Conservation (phyloP, 2,329 filamentous ascomycete species). For the Penicillium decumbens region DNA sequence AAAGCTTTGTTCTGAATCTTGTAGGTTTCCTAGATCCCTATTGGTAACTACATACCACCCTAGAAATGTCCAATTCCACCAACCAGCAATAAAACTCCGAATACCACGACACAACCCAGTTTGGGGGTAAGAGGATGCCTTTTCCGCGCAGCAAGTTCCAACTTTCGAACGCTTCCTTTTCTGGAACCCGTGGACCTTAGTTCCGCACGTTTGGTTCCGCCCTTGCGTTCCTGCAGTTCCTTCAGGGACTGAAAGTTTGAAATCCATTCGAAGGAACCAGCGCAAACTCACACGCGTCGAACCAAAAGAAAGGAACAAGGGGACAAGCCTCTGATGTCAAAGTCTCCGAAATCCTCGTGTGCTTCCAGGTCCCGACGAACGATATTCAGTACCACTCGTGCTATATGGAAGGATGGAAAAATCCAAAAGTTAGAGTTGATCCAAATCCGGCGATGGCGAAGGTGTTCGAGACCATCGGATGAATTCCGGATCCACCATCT, state of each 20-base stretch:
- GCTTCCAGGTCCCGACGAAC: slow-evolving; percentile 1
- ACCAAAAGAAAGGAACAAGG: not conserved
- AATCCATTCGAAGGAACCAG: not conserved
- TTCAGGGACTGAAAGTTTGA: slow-evolving; percentile 1
- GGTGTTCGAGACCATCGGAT: not conserved
- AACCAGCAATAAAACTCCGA: too few species aligned
- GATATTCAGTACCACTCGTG: not conserved
- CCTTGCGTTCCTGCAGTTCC: not conserved
- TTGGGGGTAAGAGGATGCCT: too few species aligned
- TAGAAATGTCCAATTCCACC: too few species aligned
- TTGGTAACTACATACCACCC: too few species aligned
- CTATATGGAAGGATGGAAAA: not conserved
- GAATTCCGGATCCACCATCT: not conserved
- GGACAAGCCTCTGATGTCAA: not conserved
- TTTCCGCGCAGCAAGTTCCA: too few species aligned
- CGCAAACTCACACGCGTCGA: not conserved
- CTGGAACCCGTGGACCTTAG: not conserved
- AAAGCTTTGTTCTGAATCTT: too few species aligned
- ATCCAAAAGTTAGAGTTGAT: not conserved
- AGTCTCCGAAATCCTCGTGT: not conserved
- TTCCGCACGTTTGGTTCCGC: not conserved
- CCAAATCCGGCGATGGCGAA: slow-evolving; percentile 6
- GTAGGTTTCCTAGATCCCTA: too few species aligned
- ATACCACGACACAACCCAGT: too few species aligned
- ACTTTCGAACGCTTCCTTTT: too few species aligned